Percentiles rank a stretch among this genome's conserved stretches.
These are phyloP conservation scores for Botryosphaeria dothidea DNA, from an alignment of 2,329 filamentous ascomycete species.

Conservation along the genomic window DNA sequence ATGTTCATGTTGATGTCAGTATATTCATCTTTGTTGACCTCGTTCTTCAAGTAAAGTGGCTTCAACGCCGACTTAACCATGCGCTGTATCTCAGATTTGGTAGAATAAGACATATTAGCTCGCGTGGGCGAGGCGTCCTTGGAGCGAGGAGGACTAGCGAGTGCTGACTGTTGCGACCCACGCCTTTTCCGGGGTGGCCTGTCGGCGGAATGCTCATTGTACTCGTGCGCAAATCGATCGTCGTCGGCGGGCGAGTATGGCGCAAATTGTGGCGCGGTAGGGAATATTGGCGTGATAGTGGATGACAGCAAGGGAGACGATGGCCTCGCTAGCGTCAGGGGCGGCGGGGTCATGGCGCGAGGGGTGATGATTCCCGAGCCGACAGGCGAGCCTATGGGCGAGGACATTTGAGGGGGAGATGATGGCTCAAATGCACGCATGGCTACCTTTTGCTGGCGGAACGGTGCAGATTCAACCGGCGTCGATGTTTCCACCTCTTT, in stretches of 20 bases:
- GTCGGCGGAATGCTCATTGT: slow-evolving; percentile 26
- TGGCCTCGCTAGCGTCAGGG: slow-evolving; percentile 60
- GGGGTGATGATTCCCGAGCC: slow-evolving; percentile 67
- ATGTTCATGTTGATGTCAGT: slow-evolving; percentile 88
- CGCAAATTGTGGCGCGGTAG: slow-evolving; percentile 69
- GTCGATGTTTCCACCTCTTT: slow-evolving; percentile 58
- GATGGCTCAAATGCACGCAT: slow-evolving; percentile 46
- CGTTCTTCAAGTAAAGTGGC: slow-evolving; percentile 77
- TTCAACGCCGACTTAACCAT: slow-evolving; percentile 83
- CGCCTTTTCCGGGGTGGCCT: slow-evolving; percentile 39
- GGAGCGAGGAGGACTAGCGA: slow-evolving; percentile 50
- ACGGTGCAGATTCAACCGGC: slow-evolving; percentile 34
- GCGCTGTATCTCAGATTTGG: slow-evolving; percentile 84
- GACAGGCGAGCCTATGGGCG: slow-evolving; percentile 67
- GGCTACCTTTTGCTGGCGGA: slow-evolving; percentile 41
- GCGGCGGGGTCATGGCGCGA: slow-evolving; percentile 69
- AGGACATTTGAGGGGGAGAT: slow-evolving; percentile 52
- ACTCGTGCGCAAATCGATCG: slow-evolving; percentile 25
- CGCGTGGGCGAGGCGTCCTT: slow-evolving; percentile 70
- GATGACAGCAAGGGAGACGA: slow-evolving; percentile 70
- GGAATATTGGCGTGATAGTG: slow-evolving; percentile 71
- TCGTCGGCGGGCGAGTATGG: slow-evolving; percentile 56
- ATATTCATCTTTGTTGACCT: slow-evolving; percentile 85
- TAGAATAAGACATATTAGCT: slow-evolving; percentile 69
- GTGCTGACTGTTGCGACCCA: slow-evolving; percentile 29